A percentile compares a stretch with the other conserved stretches of the same genome.
These are phyloP conservation scores for Rhodamnia rubescens DNA, from an alignment of 345 rosid species.

Conservation along the genomic window DNA sequence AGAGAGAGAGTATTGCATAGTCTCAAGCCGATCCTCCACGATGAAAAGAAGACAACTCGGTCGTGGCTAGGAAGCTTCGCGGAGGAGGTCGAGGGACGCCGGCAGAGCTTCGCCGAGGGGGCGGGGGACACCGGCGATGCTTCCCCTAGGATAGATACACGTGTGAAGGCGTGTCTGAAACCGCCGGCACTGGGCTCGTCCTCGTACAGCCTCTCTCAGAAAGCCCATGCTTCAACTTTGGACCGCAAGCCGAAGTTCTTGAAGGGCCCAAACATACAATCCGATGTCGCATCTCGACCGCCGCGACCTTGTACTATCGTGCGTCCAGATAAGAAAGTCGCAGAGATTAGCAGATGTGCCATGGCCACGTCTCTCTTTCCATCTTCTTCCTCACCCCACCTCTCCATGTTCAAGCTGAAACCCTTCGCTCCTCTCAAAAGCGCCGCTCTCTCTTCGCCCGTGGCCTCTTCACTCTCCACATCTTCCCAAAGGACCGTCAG, in stretches of 20 bases:
- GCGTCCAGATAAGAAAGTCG: background rate
- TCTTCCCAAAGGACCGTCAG: slow-evolving; percentile 1
- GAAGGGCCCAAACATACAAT: background rate
- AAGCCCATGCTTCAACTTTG: background rate
- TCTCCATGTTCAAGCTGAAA: slow-evolving; percentile 19
- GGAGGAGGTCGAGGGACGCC: background rate
- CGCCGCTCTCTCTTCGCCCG: background rate
- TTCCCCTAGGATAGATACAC: background rate
- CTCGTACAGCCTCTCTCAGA: background rate
- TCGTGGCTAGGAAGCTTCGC: background rate
- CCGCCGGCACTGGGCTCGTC: background rate
- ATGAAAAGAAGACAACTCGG: background rate
- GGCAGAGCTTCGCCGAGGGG: background rate
- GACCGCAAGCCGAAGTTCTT: background rate
- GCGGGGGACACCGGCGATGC: background rate
- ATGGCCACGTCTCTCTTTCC: slow-evolving; percentile 9
- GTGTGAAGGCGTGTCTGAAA: background rate
- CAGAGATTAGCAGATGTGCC: slow-evolving; percentile 12
- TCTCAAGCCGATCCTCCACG: background rate
- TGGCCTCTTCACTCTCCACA: slow-evolving; percentile 5
- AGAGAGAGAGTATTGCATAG: too few relatives aligned
- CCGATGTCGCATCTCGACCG: background rate
- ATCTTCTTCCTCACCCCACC: slow-evolving; percentile 3
- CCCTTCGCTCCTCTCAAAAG: background rate
- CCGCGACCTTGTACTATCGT: background rate